Base-by-base conservation (phyloP, 768 basidiomycete species). In the Hygrophorus pudorinus region DNA sequence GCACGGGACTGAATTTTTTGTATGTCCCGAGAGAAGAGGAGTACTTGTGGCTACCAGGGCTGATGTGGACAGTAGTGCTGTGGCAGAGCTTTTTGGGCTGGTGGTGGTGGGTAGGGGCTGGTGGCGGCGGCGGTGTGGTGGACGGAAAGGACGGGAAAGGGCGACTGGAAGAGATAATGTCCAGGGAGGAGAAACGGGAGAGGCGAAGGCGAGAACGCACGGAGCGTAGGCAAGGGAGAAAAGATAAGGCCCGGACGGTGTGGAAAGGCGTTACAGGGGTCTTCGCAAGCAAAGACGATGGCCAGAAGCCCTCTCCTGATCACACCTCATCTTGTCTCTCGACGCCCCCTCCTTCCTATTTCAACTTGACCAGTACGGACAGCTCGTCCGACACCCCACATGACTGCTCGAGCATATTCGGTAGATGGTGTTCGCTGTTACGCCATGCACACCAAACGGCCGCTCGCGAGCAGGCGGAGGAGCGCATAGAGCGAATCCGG, bases 21-120 rank as follows among this genome's bases (percentile, higher is more conserved):
- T 89, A 91, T 55, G 85, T 99, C 31, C 81, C 82, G 8, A 67
- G 68, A 42, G 80, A 85, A 55, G 85, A 94, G 49, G 80, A 89
- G 53, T 86, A 87, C 50, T 67, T 78, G n/a, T 98, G 96, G 96
- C 72, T 97, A 46, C 87, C 90, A 0, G 78, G 81, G 17, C 70
- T 97, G 42, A 78, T 90, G 62, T 93, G 90, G 79, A 81, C 85
- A 6, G 79, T 96, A 41, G 78, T 97, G 9, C 75, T 98, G 14
- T 99, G 96, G 96, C 96, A 99, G 70, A 89, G 79, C 61, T 94
- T 93, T 63, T 63, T 96, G 16, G 91, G 88, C 0, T 97, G 90
- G 89, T 97, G 92, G 92, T 97, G 92, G 92, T 97, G 91, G 91
- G 90, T 91, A 11, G 92, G 92, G n/a, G 79, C 85, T 2, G 85